Evolutionary conservation across 495 filamentous ascomycete genomes (phyloP), one percentile per base, ranked within the genome.

Genomic region (Jackrogersella multiformis): DNA sequence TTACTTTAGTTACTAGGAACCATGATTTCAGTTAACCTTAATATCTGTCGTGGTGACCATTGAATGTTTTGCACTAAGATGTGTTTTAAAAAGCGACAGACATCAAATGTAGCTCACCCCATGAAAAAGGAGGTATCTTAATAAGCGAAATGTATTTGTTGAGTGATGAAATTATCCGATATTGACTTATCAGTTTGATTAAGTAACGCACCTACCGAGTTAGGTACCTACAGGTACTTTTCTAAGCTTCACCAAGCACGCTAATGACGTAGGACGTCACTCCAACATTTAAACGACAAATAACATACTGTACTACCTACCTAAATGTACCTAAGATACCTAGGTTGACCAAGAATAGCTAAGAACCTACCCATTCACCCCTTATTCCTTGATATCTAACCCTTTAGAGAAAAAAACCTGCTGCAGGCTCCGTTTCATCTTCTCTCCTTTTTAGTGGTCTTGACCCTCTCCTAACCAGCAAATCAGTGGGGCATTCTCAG

Each of bases 381-480:
- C n/a, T n/a, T n/a, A 16, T 42, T 48, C 30, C 32, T 53, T 61
- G 28, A 49, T 45, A 15, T 26, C 10, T 64, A 15, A 16, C n/a
- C 16, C 42, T 26, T 34, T 8, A 51, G 49, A 46, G 42, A 59
- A 10, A 23, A 66, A 69, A 70, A 70, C 61, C 57, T 70, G 56
- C 23, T 66, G 46, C 57, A 20, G 16, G 53, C 45, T 13, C 20
- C 56, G 67, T 70, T 70, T 70, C 67, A 66, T 32, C 23, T 55
- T 20, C 51, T 53, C 44, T 54, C 12, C 7, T 26, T 46, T 35
- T 36, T 24, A 61, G 61, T 61, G 45, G 51, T 30, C 34, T 66
- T n/a, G 28, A 51, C 32, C 57, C 38, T 55, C 49, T 45, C 45
- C 46, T 42, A 62, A 32, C 62, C 36, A 55, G 46, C 63, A 42